Conservation (phyloP, 1,139 yeast species). For the Blastobotrys apis region DNA sequence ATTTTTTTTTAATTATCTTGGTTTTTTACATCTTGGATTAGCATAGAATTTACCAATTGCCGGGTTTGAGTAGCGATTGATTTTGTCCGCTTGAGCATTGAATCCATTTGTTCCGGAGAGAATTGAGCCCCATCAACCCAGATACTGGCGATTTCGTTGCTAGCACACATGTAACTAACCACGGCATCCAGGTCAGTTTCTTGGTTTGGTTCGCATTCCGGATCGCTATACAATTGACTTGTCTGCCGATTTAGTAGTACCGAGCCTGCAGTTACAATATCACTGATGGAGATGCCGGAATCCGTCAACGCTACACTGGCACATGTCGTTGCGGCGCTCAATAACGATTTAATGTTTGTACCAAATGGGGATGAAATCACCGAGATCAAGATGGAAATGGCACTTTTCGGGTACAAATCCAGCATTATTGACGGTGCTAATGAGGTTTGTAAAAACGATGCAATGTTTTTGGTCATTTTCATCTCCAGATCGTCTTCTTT, state of each 20-base stretch:
- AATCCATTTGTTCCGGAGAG: slow-evolving; percentile 19
- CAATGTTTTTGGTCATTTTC: slow-evolving; percentile 42
- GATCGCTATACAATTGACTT: slow-evolving; percentile 16
- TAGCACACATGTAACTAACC: slow-evolving; percentile 44
- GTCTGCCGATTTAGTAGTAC: slow-evolving; percentile 28
- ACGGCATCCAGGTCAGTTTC: slow-evolving; percentile 39
- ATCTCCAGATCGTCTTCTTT: slow-evolving; percentile 34
- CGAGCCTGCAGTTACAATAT: slow-evolving; percentile 71
- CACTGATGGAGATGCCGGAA: slow-evolving; percentile 60
- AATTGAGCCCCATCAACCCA: slow-evolving; percentile 40
- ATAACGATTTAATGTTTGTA: slow-evolving; percentile 33
- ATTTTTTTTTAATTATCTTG: slow-evolving; percentile 2
- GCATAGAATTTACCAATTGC: slow-evolving; percentile 26
- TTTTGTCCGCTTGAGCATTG: slow-evolving; percentile 20
- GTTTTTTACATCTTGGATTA: slow-evolving; percentile 22
- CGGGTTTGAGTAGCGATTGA: slow-evolving; percentile 22
- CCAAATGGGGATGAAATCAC: slow-evolving; percentile 46
- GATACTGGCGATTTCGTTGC: slow-evolving; percentile 50
- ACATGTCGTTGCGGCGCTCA: slow-evolving; percentile 48
- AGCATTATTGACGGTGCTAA: slow-evolving; percentile 59
- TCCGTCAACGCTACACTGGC: slow-evolving; percentile 22
- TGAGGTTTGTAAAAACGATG: slow-evolving; percentile 55
- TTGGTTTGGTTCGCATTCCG: slow-evolving; percentile 22
- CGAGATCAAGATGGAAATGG: slow-evolving; percentile 75
- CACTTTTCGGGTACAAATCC: slow-evolving; percentile 80